Evolutionary conservation across 768 basidiomycete genomes (phyloP), one percentile per base, ranked within the genome.

Genomic region (Clitopilus hobsonii): DNA sequence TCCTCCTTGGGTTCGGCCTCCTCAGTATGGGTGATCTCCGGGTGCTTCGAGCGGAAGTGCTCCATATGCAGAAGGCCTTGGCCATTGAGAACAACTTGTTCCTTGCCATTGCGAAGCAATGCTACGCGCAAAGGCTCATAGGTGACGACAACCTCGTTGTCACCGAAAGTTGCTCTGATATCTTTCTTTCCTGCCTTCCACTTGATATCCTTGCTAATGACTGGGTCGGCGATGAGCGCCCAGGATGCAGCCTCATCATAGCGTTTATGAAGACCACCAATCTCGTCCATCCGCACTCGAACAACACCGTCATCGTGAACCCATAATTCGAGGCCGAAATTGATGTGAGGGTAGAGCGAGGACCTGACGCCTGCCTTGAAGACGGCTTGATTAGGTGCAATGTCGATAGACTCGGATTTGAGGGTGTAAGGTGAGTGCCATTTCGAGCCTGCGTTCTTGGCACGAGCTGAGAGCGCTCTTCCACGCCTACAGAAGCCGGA

Each of bases 51-150:
- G 62, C 91, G 89, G 78, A 95, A 98, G 70, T 98, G 97, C 66
- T 99, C 97, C 96, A 99, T 95, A 61, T 98, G 95, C 59, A 99
- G 75, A 26, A 99, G 77, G 1, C 91, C 91, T 36, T 85, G 80
- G 1, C 91, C 93, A 63, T 99, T 99, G 29, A 99, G 70, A 7
- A 94, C 86, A 49, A 99, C 78, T 64, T 97, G 89, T 55, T 89
- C 87, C 65, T 84, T 85, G 2, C 91, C 92, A 54, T 83, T 78
- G 28, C 86, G 81, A 45, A 83, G 74, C 58, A 97, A 78, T 1
- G 82, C 79, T 32, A 98, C 74, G 59, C 81, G 83, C 62, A 98
- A 72, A 1, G 95, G 96, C 24, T 82, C 74, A 67, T 88, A 91
- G 32, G 79, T 69, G 58, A 98, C 81, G 3, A 82, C 76, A 14